Evolutionary conservation across 2,329 filamentous ascomycete species (phyloP), one percentile per base, ranked within the genome.

Genomic region (Cytospora piceicola): DNA sequence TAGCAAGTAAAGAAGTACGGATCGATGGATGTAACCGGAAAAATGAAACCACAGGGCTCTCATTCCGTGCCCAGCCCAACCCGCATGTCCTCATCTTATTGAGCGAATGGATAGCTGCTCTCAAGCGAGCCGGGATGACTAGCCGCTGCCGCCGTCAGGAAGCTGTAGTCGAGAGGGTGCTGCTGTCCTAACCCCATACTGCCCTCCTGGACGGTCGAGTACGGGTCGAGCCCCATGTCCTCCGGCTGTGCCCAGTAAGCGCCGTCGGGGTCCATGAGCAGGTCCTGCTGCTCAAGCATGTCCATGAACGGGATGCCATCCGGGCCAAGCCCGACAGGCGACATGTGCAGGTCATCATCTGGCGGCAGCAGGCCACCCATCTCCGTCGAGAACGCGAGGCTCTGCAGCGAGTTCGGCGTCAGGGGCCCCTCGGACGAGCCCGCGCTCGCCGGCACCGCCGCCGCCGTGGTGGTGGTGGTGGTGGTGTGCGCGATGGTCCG

Each of bases 241-340:
- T 81, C 80, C 11, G 78, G 75, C 34, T 79, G 72, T 59, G 78
- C 77, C 84, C 83, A 86, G 70, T 80, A 78, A 82, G 85, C 84
- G 66, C 82, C 83, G 70, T 86, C 83, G 11, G 85, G 74, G 72
- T 86, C 83, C 83, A 83, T 85, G 14, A 85, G 75, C 63, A 67
- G 54, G 11, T 81, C 81, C 53, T 83, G 80, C 71, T 85, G 81
- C 70, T 85, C 82, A 30, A 85, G 75, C 72, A 85, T 77, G 68
- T 79, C 77, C 79, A 85, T 82, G 75, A 85, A 82, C 68, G 81
- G 80, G 66, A 82, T 72, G 58, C 81, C 78, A 72, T 81, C 80
- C 66, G 76, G 73, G 60, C 81, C 77, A 20, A 85, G 76, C 5
- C 81, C 81, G 68, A 84, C 83, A 55, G 82, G 81, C 24, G 79